Evolutionary conservation across 441 rosid genomes (phyloP).

Genomic region (Metrosideros polymorpha): DNA sequence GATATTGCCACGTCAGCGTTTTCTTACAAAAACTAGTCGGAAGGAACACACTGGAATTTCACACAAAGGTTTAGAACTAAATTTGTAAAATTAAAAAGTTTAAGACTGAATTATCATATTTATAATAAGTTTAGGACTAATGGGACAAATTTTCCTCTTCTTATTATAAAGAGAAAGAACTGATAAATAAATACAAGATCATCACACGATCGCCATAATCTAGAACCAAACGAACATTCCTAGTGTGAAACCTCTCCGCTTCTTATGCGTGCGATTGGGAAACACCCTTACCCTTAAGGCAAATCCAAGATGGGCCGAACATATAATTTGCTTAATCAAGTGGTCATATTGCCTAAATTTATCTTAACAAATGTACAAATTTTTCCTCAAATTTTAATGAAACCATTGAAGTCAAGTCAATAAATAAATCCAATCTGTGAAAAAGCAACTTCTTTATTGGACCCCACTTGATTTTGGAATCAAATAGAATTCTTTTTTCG

Average conservation of each 20-base stretch:
- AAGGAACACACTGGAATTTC: background rate
- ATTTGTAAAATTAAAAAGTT: background rate
- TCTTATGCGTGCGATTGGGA: background rate
- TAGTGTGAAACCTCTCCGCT: background rate
- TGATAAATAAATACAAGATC: background rate
- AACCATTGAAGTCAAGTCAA: background rate
- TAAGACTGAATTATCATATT: background rate
- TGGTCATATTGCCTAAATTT: background rate
- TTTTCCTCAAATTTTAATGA: background rate
- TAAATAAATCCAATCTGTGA: background rate
- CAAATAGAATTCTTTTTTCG: background rate
- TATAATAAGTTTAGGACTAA: fast-evolving
- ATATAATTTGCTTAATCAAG: background rate
- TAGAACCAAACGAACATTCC: background rate
- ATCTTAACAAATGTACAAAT: background rate
- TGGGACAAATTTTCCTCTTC: background rate
- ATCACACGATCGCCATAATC: background rate
- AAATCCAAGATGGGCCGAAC: background rate
- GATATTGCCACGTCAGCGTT: too few relatives aligned
- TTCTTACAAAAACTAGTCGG: background rate
- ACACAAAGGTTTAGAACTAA: background rate
- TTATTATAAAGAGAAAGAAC: background rate
- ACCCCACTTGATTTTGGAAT: background rate
- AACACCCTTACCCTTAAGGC: background rate
- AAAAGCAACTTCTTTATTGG: background rate